Percentiles rank a stretch among this genome's conserved stretches.
Evolutionary conservation across 345 rosid species (phyloP).

Genomic region (Barbarea vulgaris): DNA sequence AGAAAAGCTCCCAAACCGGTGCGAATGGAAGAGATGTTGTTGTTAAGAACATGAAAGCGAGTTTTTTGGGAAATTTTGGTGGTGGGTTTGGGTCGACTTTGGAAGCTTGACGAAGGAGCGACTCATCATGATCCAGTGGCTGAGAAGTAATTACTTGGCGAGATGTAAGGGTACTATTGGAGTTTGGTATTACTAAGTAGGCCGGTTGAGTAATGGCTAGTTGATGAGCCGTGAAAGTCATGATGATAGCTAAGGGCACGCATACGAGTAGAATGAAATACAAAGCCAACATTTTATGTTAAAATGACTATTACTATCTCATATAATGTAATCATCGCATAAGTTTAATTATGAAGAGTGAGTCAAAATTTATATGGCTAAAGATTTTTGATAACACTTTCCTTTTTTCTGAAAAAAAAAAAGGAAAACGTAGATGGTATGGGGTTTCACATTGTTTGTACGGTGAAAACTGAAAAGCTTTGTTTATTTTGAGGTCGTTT

Average conservation of each 20-base stretch:
- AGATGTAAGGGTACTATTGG: neutral
- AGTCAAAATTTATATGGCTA: neutral
- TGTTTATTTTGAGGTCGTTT: neutral
- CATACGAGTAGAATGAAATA: slow-evolving; percentile 58
- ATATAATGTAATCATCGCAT: neutral
- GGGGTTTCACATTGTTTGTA: slow-evolving; percentile 35
- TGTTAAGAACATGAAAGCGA: slow-evolving; percentile 73
- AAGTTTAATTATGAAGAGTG: neutral
- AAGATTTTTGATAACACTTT: neutral
- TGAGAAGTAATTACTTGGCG: slow-evolving; percentile 21
- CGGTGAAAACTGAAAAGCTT: slow-evolving; percentile 1
- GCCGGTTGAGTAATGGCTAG: slow-evolving; percentile 32
- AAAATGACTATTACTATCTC: neutral
- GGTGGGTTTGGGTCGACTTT: slow-evolving; percentile 40
- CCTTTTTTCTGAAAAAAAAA: neutral
- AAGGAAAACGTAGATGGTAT: slow-evolving; percentile 10
- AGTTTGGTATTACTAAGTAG: neutral
- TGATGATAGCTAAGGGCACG: slow-evolving; percentile 57
- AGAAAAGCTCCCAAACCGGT: slow-evolving; percentile 71
- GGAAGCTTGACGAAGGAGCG: slow-evolving; percentile 51
- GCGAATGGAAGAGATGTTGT: slow-evolving; percentile 62
- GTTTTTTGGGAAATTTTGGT: slow-evolving; percentile 43
- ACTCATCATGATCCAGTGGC: slow-evolving; percentile 47
- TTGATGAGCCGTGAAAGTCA: slow-evolving; percentile 47
- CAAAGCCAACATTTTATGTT: slow-evolving; percentile 31